Evolutionary conservation across 805 yeast genomes (phyloP), one percentile per base, ranked within the genome.

Genomic region (Candida multigemmis): DNA sequence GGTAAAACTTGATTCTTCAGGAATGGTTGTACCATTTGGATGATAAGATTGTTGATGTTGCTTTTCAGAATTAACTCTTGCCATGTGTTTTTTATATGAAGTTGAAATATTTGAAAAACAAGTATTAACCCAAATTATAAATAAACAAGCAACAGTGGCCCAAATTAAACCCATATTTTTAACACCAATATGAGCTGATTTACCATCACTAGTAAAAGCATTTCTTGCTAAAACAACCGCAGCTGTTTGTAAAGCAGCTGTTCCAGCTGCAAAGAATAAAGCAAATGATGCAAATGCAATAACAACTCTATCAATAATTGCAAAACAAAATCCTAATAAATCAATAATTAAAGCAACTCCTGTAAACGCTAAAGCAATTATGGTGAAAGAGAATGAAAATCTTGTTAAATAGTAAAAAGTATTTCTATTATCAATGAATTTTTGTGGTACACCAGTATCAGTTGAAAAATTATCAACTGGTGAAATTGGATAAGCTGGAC

Each of bases 401-500:
- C 84, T 68, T 10, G 82, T 65, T 44, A 78, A 57, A 53, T 74
- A 78, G 57, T 60, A 79, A 53, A 61, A 77, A 10, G 69, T 53
- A 39, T 68, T 60, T 60, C 82, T 70, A 52, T 68, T 62, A 29
- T 48, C 46, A 35, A 69, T 46, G 30, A 79, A 79, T 31, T 60
- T 64, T 4, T 41, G 29, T 27, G 86, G 86, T 17, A 79, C 65
- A 32, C 60, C 65, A 2, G 40, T 41, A 12, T 58, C 44, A 27
- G 77, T 62, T 29, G 63, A 63, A 42, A 85, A 85, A 59, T 84
- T 83, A 42, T 72, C 74, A 24, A 53, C 69, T 16, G 96, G 96
- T 14, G 93, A 81, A 48, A 86, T 74, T 22, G 95, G 85, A 55
- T 66, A 77, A n/a, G 83, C 96, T 12, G 96, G 80, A 9, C 74